Evolutionary conservation across 441 rosid genomes (phyloP), one percentile per base, ranked within the genome.

Genomic region (Melastoma candidum): DNA sequence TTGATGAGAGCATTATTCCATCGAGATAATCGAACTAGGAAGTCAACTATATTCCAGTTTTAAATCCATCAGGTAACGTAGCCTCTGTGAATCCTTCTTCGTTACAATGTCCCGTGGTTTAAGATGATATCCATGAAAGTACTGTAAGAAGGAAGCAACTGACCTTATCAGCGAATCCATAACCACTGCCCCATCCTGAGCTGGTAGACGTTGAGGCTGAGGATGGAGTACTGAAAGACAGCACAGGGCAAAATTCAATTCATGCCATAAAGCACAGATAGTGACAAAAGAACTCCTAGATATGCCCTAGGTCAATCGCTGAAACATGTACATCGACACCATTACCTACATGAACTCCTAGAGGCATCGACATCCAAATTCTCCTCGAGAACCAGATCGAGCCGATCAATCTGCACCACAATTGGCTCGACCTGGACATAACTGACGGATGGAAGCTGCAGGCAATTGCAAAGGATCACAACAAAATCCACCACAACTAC

Each of bases 121-220:
- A 4, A 4, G 8, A 32, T 4, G 41, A 8, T 32, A 32, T 6
- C 41, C 41, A 4, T 1, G 2, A 29, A 32, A 8, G 41, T 32
- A 32, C 41, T 32, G 41, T 32, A 4, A 32, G 41, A 32, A 32
- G 5, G 41, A 32, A 6, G 8, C 41, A 32, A 32, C 7, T 67
- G 68, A 93, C 99, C 99, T 93, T 93, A 68, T 93, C 99, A 41
- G 99, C 96, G 73, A 86, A 86, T 63, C 99, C 99, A 60, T 93
- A 93, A 57, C 99, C 93, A 11, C 81, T 78, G 53, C 90, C 77
- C 74, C 82, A 89, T 56, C 68, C 80, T 43, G 95, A 64, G 74
- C 73, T 71, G 48, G 84, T 56, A 32, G 88, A 69, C 41, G 7
- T 8, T 4, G 41, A 32, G 22, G 22, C 22, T 4, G 41, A 4